Evolutionary conservation across 306 rosid genomes (phyloP).

Genomic region (Herpetospermum pedunculosum): DNA sequence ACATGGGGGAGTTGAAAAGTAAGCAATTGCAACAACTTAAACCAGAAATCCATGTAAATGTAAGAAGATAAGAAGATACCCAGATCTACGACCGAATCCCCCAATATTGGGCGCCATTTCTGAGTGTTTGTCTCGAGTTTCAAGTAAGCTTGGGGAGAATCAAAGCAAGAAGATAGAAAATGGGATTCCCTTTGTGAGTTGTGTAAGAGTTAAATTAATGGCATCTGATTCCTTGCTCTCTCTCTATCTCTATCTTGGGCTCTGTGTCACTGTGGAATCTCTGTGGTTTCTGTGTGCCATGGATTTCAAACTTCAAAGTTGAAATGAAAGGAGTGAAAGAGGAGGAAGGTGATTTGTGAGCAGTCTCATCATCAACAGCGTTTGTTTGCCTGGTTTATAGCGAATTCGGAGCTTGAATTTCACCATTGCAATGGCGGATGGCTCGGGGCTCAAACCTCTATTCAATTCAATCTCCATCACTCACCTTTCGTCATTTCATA

Average conservation of each 20-base stretch:
- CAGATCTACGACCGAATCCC: not conserved
- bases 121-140: not conserved
- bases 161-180: not conserved
- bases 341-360: not conserved
- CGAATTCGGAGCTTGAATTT: not conserved
- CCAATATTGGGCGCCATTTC: not conserved
- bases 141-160: not conserved
- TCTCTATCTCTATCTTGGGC: not conserved
- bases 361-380: not conserved
- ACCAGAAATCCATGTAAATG: not conserved
- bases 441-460: not conserved
- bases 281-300: not conserved
- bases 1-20: not conserved
- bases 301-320: not conserved
- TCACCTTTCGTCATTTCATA: not conserved
- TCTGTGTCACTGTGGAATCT: not conserved
- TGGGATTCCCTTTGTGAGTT: not conserved
- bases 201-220: not conserved
- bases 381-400: not conserved
- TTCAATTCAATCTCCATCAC: constrained; percentile 1
- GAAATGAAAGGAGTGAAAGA: not conserved
- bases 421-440: not conserved
- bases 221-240: not conserved
- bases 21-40: not conserved
- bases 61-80: not conserved